Percentiles rank a stretch among this genome's conserved stretches.
phyloP scores from a whole-genome alignment of 2,329 filamentous ascomycete species.

The Aspergillus melleus region DNA sequence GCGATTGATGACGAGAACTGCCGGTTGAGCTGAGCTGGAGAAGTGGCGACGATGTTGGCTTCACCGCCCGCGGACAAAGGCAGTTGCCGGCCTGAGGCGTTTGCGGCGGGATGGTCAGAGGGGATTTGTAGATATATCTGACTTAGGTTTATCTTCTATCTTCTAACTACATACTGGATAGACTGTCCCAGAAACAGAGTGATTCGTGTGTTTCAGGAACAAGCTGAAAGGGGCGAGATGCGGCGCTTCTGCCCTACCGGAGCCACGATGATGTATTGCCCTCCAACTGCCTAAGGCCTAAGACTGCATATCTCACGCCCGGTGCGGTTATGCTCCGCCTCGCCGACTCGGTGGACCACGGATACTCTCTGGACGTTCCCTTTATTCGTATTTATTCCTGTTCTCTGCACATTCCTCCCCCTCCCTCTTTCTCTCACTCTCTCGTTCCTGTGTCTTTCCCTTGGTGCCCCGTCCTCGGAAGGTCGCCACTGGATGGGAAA shows the following conservation, averaged over 20 bases:
- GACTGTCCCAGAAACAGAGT: no score
- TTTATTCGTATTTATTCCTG: conserved; percentile 4
- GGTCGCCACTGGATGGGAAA: conserved; percentile 21
- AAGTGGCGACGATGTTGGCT: neutral
- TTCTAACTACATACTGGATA: no score
- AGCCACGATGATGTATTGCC: neutral
- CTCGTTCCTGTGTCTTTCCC: conserved; percentile 5
- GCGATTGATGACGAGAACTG: neutral
- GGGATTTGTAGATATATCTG: no score
- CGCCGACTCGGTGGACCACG: conserved; percentile 18
- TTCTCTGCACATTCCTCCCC: conserved; percentile 1
- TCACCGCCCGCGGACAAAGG: neutral
- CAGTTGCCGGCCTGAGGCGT: neutral
- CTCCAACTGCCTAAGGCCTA: neutral
- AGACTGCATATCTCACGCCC: neutral
- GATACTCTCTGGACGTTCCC: conserved; percentile 8
- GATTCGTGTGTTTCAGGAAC: no score
- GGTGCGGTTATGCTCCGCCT: conserved; percentile 15
- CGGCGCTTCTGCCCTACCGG: no score
- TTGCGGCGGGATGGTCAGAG: neutral
- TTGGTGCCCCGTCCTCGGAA: conserved; percentile 14
- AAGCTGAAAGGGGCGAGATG: no score
- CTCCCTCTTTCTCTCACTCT: conserved; percentile 1
- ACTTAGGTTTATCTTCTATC: no score
- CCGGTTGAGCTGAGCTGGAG: neutral